Conservation (phyloP, 192 early-diverging fungal species). For the Coemansia sp. region DNA sequence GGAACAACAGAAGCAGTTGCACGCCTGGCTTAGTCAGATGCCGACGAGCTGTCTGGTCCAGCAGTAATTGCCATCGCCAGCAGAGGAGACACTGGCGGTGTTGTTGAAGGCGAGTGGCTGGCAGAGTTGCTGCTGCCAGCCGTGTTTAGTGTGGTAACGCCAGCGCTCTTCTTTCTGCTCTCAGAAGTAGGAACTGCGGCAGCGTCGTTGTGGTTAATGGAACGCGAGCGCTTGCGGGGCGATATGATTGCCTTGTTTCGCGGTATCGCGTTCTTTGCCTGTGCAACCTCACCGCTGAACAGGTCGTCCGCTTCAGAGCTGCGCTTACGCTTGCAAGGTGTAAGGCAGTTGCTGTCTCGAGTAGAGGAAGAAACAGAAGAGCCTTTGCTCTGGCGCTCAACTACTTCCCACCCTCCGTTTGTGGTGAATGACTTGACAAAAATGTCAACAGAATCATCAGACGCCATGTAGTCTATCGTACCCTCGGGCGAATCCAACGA, state of each 20-base stretch:
- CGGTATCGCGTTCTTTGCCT: slow-evolving; percentile 33
- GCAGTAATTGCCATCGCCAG: slow-evolving; percentile 3
- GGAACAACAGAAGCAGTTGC: not conserved
- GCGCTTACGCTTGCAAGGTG: slow-evolving; percentile 54
- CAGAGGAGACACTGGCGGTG: slow-evolving; percentile 2
- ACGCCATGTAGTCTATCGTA: slow-evolving; percentile 30
- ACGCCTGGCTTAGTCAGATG: not conserved
- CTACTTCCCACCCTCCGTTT: slow-evolving; percentile 43
- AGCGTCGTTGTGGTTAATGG: slow-evolving; percentile 21
- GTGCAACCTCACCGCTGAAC: not conserved
- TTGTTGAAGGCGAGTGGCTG: not conserved
- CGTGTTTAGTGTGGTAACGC: not conserved
- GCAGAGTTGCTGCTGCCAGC: not conserved
- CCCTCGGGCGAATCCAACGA: slow-evolving; percentile 32
- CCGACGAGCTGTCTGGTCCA: not conserved
- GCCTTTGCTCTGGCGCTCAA: slow-evolving; percentile 12
- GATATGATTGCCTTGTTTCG: slow-evolving; percentile 33
- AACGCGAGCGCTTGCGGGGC: slow-evolving; percentile 55
- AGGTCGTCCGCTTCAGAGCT: slow-evolving; percentile 28
- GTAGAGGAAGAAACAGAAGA: not conserved
- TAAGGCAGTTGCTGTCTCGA: slow-evolving; percentile 29
- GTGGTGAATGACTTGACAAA: slow-evolving; percentile 32
- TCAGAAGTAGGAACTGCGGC: slow-evolving; percentile 29
- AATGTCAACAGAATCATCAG: slow-evolving; percentile 36
- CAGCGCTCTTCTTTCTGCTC: slow-evolving; percentile 1